Evolutionary conservation across 2,329 filamentous ascomycete species (phyloP).

Genomic region (Juglanconis sp.): DNA sequence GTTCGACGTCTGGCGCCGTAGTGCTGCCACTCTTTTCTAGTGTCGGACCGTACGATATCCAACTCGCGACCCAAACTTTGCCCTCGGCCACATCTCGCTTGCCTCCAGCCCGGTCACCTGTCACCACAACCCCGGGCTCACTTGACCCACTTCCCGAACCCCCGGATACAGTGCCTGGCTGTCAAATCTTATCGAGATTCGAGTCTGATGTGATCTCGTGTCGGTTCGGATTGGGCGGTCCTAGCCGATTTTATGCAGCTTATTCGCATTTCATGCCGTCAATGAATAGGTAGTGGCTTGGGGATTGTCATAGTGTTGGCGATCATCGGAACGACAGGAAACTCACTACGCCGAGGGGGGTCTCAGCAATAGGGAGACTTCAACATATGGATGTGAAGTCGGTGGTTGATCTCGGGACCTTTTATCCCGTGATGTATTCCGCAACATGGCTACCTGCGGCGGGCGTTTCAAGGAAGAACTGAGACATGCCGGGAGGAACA

Average conservation of each 20-base stretch:
- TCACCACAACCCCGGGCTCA: neutral
- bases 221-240: conserved; percentile 15
- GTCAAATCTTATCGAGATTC: conserved; percentile 18
- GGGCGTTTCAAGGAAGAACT: conserved; percentile 1
- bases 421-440: neutral
- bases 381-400: too few relatives aligned
- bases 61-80: neutral
- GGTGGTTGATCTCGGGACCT: too few relatives aligned
- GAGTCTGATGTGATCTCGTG: conserved; percentile 12
- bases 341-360: neutral
- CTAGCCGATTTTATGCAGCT: conserved; percentile 5
- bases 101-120: neutral
- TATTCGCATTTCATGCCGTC: neutral
- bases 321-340: neutral
- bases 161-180: neutral
- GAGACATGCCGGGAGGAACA: conserved; percentile 10
- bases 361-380: neutral
- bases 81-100: neutral
- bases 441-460: conserved; percentile 6
- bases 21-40: neutral
- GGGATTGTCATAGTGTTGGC: neutral
- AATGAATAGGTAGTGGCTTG: neutral
- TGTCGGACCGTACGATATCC: conserved; percentile 13
- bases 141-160: neutral
- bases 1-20: neutral